Evolutionary conservation across 2,329 filamentous ascomycete genomes (phyloP).

Genomic region (Aspergillus eucalypticola): DNA sequence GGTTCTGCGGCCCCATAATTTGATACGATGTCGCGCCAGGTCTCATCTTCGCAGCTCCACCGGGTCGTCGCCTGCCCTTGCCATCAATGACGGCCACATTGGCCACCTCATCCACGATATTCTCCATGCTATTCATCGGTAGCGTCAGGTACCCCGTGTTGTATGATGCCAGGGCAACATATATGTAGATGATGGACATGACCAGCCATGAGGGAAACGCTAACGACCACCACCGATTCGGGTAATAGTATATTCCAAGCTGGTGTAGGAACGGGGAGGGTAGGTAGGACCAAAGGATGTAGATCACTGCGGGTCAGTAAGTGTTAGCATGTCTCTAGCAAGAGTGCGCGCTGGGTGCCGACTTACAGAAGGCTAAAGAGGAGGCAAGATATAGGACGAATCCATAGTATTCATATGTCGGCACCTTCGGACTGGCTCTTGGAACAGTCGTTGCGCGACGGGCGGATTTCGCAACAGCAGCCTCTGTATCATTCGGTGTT

Average conservation of each 20-base stretch:
- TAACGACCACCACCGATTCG: conserved; percentile 95
- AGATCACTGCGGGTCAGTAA: conserved; percentile 50
- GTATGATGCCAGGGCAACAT: conserved; percentile 85
- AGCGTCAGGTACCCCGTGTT: conserved; percentile 88
- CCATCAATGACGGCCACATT: conserved; percentile 80
- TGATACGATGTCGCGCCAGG: conserved; percentile 44
- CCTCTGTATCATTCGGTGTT: conserved; percentile 59
- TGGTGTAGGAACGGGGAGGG: conserved; percentile 89
- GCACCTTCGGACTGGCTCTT: conserved; percentile 85
- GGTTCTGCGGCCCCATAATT: conserved; percentile 45
- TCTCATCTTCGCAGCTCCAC: conserved; percentile 46
- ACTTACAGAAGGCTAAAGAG: conserved; percentile 74
- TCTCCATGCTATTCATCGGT: conserved; percentile 76
- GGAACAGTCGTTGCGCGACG: conserved; percentile 67
- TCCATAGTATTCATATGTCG: conserved; percentile 99
- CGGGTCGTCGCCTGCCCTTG: conserved; percentile 59
- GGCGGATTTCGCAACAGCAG: conserved; percentile 61
- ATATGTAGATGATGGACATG: conserved; percentile 86
- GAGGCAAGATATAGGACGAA: conserved; percentile 95
- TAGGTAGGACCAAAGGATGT: conserved; percentile 82
- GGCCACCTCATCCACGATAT: conserved; percentile 85
- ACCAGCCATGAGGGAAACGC: conserved; percentile 89
- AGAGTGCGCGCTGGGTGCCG: no score
- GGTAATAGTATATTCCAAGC: conserved; percentile 94
- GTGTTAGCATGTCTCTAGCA: background rate